Conservation (phyloP, 805 yeast species). For the Kluyveromyces siamensis region DNA sequence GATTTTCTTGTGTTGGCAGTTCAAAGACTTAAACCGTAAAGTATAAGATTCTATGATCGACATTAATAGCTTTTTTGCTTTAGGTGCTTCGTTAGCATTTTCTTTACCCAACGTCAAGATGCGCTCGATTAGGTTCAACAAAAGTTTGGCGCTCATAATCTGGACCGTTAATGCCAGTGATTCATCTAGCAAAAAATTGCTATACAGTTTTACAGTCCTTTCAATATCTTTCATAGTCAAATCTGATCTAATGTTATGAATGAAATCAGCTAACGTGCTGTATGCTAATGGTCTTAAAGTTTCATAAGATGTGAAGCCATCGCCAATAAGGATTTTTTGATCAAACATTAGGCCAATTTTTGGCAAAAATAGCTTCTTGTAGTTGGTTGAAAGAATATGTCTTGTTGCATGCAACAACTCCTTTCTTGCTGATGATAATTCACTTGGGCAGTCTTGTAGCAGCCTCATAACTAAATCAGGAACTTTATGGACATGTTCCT, state of each 20-base stretch:
- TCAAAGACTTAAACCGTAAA: slow-evolving; percentile 67
- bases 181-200: slow-evolving; percentile 71
- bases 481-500: slow-evolving; percentile 48
- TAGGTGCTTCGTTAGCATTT: slow-evolving; percentile 67
- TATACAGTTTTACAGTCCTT: slow-evolving; percentile 77
- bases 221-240: slow-evolving; percentile 75
- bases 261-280: slow-evolving; percentile 90
- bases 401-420: slow-evolving; percentile 90
- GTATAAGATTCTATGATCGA: slow-evolving; percentile 83
- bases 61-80: slow-evolving; percentile 61
- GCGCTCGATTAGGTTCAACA: slow-evolving; percentile 81
- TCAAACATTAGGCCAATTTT: slow-evolving; percentile 79
- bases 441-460: slow-evolving; percentile 92
- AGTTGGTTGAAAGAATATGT: slow-evolving; percentile 88
- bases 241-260: slow-evolving; percentile 83
- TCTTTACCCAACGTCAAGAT: slow-evolving; percentile 55
- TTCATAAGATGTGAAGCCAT: slow-evolving; percentile 85
- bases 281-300: slow-evolving; percentile 89
- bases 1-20: slow-evolving; percentile 59
- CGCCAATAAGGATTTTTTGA: slow-evolving; percentile 81
- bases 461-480: slow-evolving; percentile 83
- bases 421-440: slow-evolving; percentile 81
- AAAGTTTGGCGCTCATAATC: slow-evolving; percentile 88
- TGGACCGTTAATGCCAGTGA: slow-evolving; percentile 83
- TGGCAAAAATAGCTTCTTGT: slow-evolving; percentile 71